Evolutionary conservation across 768 basidiomycete species (phyloP), one percentile per base, ranked within the genome.

Genomic region (Strobilomyces echinocephalus): DNA sequence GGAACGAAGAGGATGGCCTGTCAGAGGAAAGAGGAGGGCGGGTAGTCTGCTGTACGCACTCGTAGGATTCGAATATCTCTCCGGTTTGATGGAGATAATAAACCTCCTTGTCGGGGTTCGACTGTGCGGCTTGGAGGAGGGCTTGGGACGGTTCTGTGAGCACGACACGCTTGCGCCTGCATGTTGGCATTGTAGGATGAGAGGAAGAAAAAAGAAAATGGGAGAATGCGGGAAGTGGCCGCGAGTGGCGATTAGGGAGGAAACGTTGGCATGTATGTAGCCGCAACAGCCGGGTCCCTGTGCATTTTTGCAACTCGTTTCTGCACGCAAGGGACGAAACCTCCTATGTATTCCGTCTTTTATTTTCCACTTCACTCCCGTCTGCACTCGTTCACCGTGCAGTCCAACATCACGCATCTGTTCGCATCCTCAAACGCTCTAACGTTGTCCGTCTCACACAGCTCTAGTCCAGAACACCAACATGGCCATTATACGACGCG

Each of bases 31-130:
- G 66, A 63, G 52, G 52, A 60, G 55, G 62, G 59, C 41, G 58
- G 45, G 58, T 54, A 57, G 43, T 31, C 49, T 50, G 59, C 56
- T 57, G 65, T 52, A 51, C 90, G 68, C 66, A 97, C 95, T 97
- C 94, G 68, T 97, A 98, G 67, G 85, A 85, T 59, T 92, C 86
- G 70, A 98, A 98, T 72, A 98, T 90, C 81, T 98, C 95, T 66
- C 95, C 95, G 4, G 95, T 98, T 72, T 92, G 85, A 59, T 84
- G 76, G 66, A 98, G 86, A 76, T 90, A 95, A 75, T 85, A 98
- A 70, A 97, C 94, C 60, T 85, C 83, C 66, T 75, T 82, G 70
- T 77, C 74, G 34, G 83, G 83, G 75, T 85, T 81, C 40, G 80
- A 71, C 69, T 82, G 78, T 64, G 77, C 76, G 54, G 81, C 79